A percentile compares a stretch with the other conserved stretches of the same genome.
Conservation (phyloP, 352 stramenopile genomes). For the Globisporangium parvum region DNA sequence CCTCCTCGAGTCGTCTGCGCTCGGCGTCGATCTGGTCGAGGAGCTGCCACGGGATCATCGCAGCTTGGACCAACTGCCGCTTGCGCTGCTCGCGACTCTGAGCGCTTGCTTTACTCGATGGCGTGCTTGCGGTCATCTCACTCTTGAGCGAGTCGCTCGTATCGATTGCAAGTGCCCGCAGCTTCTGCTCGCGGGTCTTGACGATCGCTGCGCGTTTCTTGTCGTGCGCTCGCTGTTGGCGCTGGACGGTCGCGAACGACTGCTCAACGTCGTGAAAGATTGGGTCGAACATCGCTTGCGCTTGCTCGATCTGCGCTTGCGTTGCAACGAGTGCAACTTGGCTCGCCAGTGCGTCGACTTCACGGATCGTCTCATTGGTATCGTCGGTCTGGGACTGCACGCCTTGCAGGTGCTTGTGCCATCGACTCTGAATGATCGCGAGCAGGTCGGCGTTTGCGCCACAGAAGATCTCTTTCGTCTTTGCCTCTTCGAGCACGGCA, state of each 20-base stretch:
- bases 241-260: slow-evolving; percentile 36
- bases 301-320: slow-evolving; percentile 53
- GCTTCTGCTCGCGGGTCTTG: not conserved
- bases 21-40: slow-evolving; percentile 58
- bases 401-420: slow-evolving; percentile 22
- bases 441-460: slow-evolving; percentile 44
- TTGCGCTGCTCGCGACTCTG: slow-evolving; percentile 24
- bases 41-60: slow-evolving; percentile 64
- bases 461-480: slow-evolving; percentile 41
- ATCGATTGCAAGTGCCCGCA: not conserved
- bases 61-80: slow-evolving; percentile 25
- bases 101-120: not conserved
- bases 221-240: slow-evolving; percentile 21
- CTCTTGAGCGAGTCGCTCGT: not conserved
- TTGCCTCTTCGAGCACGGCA: slow-evolving; percentile 43
- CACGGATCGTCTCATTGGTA: slow-evolving; percentile 20
- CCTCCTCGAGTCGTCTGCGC: slow-evolving; percentile 33
- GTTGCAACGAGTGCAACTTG: slow-evolving; percentile 39
- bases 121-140: slow-evolving; percentile 4
- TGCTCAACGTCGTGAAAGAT: slow-evolving; percentile 51
- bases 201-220: not conserved
- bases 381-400: slow-evolving; percentile 12
- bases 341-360: slow-evolving; percentile 31
- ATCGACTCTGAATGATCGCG: slow-evolving; percentile 48
- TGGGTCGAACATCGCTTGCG: slow-evolving; percentile 52